These are phyloP conservation scores for Helianthus tuberosus DNA, from an alignment of 129 eudicot genomes.

Conservation along the genomic window DNA sequence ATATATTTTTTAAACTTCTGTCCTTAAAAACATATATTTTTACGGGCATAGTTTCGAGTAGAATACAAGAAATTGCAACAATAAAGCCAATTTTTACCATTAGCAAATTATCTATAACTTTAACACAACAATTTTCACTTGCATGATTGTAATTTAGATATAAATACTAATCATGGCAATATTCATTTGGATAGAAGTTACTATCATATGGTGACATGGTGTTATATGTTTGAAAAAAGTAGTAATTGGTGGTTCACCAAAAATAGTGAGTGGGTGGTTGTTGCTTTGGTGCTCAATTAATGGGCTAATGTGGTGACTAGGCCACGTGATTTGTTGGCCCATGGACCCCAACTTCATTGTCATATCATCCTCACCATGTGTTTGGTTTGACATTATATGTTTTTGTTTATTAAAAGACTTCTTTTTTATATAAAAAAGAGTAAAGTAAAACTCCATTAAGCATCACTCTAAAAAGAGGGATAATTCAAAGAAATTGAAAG, in stretches of 20 bases:
- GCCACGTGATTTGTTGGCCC: slow-evolving; percentile 31
- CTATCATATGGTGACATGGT: slow-evolving; percentile 7
- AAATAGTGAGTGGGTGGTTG: slow-evolving; percentile 25
- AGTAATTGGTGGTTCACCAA: slow-evolving; percentile 35
- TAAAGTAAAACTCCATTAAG: slow-evolving; percentile 3
- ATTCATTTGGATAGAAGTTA: slow-evolving; percentile 20
- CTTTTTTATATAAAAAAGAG: not conserved
- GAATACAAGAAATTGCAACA: too few relatives aligned
- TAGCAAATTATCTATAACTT: too few relatives aligned
- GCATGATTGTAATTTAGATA: not conserved
- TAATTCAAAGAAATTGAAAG: not conserved
- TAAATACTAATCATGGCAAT: not conserved
- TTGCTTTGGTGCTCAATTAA: slow-evolving; percentile 14
- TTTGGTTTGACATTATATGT: not conserved
- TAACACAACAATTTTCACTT: not conserved
- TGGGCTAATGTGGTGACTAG: slow-evolving; percentile 26
- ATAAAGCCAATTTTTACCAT: too few relatives aligned
- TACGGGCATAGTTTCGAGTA: too few relatives aligned
- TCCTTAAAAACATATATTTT: too few relatives aligned
- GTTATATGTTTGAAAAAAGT: slow-evolving; percentile 17
- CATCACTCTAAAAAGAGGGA: not conserved
- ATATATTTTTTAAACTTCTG: too few relatives aligned
- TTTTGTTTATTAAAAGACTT: not conserved
- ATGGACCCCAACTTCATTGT: slow-evolving; percentile 20
- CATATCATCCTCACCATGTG: slow-evolving; percentile 4